These are phyloP conservation scores for Coemansia sp. DNA, from an alignment of 192 early-diverging fungal genomes.

Conservation along the genomic window DNA sequence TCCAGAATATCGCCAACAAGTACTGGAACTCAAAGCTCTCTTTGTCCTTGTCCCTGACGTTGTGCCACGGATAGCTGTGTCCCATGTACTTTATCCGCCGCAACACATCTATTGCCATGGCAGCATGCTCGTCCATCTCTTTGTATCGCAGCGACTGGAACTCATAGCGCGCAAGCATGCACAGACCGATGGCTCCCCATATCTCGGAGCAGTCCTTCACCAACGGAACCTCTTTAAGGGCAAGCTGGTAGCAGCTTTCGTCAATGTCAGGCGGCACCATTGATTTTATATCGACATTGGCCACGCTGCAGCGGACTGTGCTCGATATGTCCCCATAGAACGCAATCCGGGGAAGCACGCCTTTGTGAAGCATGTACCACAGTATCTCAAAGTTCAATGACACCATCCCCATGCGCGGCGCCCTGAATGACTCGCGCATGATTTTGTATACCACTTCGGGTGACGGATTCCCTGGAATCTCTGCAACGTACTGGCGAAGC, in stretches of 20 bases:
- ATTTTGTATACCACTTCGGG: constrained; percentile 30
- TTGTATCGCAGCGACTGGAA: constrained; percentile 49
- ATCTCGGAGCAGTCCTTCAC: constrained; percentile 27
- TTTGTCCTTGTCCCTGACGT: constrained; percentile 19
- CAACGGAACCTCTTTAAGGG: constrained; percentile 26
- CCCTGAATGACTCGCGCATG: constrained; percentile 49
- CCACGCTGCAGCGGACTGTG: constrained; percentile 35
- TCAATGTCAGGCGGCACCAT: constrained; percentile 44
- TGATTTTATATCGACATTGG: constrained; percentile 26
- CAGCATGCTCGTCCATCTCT: constrained; percentile 36
- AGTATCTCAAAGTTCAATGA: constrained; percentile 44
- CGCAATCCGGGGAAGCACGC: constrained; percentile 42
- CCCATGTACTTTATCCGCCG: constrained; percentile 29
- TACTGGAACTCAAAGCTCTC: constrained; percentile 52
- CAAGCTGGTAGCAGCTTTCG: constrained; percentile 45
- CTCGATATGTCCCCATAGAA: constrained; percentile 50
- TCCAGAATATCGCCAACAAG: constrained; percentile 46
- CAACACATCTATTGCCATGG: constrained; percentile 42
- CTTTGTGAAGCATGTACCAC: constrained; percentile 48
- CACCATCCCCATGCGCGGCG: constrained; percentile 53
- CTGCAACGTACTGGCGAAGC: constrained; percentile 33
- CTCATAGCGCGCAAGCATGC: constrained; percentile 46
- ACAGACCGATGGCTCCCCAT: constrained; percentile 45
- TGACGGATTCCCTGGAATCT: constrained; percentile 33
- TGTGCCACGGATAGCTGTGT: constrained; percentile 32